A percentile compares a stretch with the other conserved stretches of the same genome.
Conservation (phyloP, 495 filamentous ascomycete species). For the Penicillium longicatenatum region DNA sequence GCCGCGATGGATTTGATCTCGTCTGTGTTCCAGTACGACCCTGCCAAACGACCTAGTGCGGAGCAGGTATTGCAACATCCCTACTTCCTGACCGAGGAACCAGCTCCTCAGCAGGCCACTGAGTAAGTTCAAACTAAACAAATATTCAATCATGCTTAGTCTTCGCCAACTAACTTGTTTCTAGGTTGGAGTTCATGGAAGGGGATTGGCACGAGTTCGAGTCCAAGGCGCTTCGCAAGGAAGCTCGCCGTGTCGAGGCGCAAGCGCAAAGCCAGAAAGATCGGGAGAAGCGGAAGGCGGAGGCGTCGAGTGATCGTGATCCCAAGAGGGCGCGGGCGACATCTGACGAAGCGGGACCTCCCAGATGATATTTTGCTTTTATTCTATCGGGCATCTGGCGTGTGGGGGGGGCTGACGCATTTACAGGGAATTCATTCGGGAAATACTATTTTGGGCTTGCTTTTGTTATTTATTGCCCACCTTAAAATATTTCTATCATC, state of each 20-base stretch:
- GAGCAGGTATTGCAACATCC: conserved; percentile 83
- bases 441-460: conserved; percentile 15
- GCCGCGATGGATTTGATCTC: conserved; percentile 81
- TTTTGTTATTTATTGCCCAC: conserved; percentile 27
- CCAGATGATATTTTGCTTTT: conserved; percentile 1
- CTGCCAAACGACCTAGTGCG: conserved; percentile 79
- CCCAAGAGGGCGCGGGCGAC: conserved; percentile 34
- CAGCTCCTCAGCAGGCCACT: conserved; percentile 71
- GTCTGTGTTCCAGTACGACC: conserved; percentile 86
- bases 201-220: conserved; percentile 99
- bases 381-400: conserved; percentile 3
- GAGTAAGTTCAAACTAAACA: conserved; percentile 72
- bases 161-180: conserved; percentile 7
- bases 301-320: conserved; percentile 39
- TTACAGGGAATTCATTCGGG: conserved; percentile 9
- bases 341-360: conserved; percentile 13
- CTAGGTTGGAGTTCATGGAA: conserved; percentile 75
- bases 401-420: conserved; percentile 23
- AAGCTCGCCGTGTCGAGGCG: conserved; percentile 62
- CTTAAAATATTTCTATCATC: not conserved
- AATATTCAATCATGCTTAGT: conserved; percentile 13
- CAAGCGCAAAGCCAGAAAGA: conserved; percentile 56
- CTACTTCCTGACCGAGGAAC: conserved; percentile 87
- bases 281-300: conserved; percentile 53
- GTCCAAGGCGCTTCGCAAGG: conserved; percentile 90